Evolutionary conservation across 129 eudicot species (phyloP).

Genomic region (Erigeron canadensis): DNA sequence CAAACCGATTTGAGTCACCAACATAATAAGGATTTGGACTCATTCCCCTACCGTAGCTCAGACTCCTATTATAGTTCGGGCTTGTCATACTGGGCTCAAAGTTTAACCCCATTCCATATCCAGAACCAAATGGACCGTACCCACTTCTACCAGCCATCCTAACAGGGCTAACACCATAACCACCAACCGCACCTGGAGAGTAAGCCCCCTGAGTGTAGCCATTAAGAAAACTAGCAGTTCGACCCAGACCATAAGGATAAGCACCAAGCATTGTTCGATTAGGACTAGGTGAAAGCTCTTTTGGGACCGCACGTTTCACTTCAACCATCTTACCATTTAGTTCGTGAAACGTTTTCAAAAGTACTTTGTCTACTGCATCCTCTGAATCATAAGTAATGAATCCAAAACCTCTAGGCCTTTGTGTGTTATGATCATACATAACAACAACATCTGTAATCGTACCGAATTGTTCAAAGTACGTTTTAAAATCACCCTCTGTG

Average conservation of each 20-base stretch:
- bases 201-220: conserved; percentile 53
- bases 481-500: conserved; percentile 58
- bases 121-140: conserved; percentile 43
- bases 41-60: conserved; percentile 52
- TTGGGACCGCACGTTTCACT: conserved; percentile 72
- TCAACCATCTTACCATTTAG: conserved; percentile 70
- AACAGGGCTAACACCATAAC: conserved; percentile 41
- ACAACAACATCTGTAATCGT: conserved; percentile 69
- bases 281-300: conserved; percentile 60
- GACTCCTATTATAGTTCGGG: conserved; percentile 40
- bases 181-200: conserved; percentile 46
- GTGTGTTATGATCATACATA: conserved; percentile 79
- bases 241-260: conserved; percentile 49
- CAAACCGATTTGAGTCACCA: conserved; percentile 49
- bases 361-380: conserved; percentile 62
- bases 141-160: conserved; percentile 63
- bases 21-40: conserved; percentile 41
- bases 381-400: conserved; percentile 68
- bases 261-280: conserved; percentile 45
- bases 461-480: conserved; percentile 72
- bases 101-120: conserved; percentile 61
- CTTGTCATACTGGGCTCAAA: conserved; percentile 51
- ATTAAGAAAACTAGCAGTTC: conserved; percentile 44
- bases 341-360: conserved; percentile 55
- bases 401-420: conserved; percentile 75